phyloP scores from a whole-genome alignment of 345 rosid species.

The Camelina hispida region DNA sequence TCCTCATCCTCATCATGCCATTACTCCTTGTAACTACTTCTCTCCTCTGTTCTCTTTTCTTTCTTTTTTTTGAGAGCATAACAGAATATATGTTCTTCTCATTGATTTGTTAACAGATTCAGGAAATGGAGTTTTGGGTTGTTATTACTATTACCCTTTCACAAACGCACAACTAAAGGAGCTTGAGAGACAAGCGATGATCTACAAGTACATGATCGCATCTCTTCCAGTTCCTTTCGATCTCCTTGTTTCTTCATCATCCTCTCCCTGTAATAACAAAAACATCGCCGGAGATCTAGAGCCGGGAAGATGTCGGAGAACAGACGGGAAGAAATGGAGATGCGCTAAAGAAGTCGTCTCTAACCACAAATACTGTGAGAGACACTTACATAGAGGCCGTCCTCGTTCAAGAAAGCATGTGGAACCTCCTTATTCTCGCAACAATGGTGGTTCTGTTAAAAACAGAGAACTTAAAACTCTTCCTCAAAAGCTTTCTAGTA shows the following conservation, averaged over 20 bases:
- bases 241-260: slow-evolving; percentile 52
- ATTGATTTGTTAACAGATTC: slow-evolving; percentile 34
- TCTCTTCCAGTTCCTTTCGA: slow-evolving; percentile 82
- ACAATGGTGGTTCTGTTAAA: slow-evolving; percentile 34
- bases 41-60: not conserved
- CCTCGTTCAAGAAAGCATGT: slow-evolving; percentile 99
- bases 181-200: slow-evolving; percentile 85
- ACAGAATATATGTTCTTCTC: not conserved
- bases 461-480: slow-evolving; percentile 29
- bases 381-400: slow-evolving; percentile 84
- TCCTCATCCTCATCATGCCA: slow-evolving; percentile 41
- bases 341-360: slow-evolving; percentile 80
- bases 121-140: slow-evolving; percentile 40
- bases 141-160: slow-evolving; percentile 55
- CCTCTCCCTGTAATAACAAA: slow-evolving; percentile 45
- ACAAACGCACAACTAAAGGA: slow-evolving; percentile 81
- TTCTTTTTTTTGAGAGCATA: slow-evolving; percentile 2
- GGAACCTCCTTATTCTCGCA: slow-evolving; percentile 61
- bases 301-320: slow-evolving; percentile 84
- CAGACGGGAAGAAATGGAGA: slow-evolving; percentile 94
- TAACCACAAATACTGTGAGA: slow-evolving; percentile 83
- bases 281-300: slow-evolving; percentile 54
- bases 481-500: not conserved
- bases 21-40: slow-evolving; percentile 37
- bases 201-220: slow-evolving; percentile 84